A percentile compares a stretch with the other conserved stretches of the same genome.
Evolutionary conservation across 176 grass and related monocot genomes (phyloP).

Genomic region (Carex myosuroides): DNA sequence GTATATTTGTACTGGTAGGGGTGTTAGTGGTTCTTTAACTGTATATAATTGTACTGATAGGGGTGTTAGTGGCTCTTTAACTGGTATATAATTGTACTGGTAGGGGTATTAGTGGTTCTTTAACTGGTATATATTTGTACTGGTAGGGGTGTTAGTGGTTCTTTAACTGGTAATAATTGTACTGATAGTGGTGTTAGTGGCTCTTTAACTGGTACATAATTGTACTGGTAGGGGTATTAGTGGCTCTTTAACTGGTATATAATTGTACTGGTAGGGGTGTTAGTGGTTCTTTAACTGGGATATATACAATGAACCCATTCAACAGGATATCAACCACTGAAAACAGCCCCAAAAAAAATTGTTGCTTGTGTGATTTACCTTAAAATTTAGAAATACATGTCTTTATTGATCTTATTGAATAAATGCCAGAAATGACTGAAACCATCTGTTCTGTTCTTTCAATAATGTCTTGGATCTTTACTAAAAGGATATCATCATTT

Average conservation of each 20-base stretch:
- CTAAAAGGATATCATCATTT: background rate
- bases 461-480: background rate
- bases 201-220: background rate
- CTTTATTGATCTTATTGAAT: background rate
- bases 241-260: no score
- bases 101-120: background rate
- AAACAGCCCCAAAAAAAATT: background rate
- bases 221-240: background rate
- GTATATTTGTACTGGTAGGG: no score
- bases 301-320: background rate
- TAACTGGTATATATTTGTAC: no score
- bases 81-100: background rate
- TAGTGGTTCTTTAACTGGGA: no score
- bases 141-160: no score
- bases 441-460: background rate
- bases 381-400: constrained; percentile 1
- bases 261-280: no score
- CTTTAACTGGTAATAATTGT: no score
- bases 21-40: no score
- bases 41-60: no score
- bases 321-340: background rate
- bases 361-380: background rate
- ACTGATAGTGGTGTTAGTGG: no score
- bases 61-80: background rate
- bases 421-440: background rate